A percentile compares a stretch with the other conserved stretches of the same genome.
Conservation (phyloP, 805 yeast species). For the Cyberlindnera meyerae region DNA sequence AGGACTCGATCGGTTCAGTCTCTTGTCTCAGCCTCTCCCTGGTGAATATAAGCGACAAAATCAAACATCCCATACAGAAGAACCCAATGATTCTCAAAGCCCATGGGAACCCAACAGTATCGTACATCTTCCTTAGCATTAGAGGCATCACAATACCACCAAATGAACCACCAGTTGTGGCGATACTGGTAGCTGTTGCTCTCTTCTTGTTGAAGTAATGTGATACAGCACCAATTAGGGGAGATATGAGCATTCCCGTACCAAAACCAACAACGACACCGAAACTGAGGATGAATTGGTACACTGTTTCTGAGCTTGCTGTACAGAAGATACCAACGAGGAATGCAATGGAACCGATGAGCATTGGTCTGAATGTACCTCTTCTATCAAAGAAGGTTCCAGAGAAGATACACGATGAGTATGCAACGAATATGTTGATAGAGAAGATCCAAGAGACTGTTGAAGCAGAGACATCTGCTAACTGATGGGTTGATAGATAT, state of each 20-base stretch:
- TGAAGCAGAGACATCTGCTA: slow-evolving; percentile 38
- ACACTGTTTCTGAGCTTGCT: slow-evolving; percentile 38
- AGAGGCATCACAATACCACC: slow-evolving; percentile 49
- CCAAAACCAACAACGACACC: slow-evolving; percentile 44
- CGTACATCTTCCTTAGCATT: slow-evolving; percentile 37
- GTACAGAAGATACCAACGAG: slow-evolving; percentile 40
- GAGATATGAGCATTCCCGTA: slow-evolving; percentile 39
- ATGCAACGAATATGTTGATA: slow-evolving; percentile 26
- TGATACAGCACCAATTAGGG: slow-evolving; percentile 39
- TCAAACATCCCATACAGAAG: slow-evolving; percentile 28
- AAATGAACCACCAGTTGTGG: slow-evolving; percentile 45
- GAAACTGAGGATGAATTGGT: slow-evolving; percentile 49
- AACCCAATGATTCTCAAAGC: slow-evolving; percentile 46
- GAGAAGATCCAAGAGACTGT: slow-evolving; percentile 55
- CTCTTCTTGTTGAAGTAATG: slow-evolving; percentile 41
- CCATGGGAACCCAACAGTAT: slow-evolving; percentile 48
- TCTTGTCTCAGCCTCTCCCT: slow-evolving; percentile 30
- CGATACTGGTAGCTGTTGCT: slow-evolving; percentile 41
- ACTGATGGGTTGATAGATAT: slow-evolving; percentile 48
- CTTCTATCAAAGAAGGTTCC: slow-evolving; percentile 43
- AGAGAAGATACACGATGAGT: slow-evolving; percentile 33
- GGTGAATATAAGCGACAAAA: slow-evolving; percentile 25
- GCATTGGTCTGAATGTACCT: slow-evolving; percentile 37
- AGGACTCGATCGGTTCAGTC: slow-evolving; percentile 10
- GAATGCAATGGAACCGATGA: slow-evolving; percentile 33